Evolutionary conservation across 257 asterid genomes (phyloP).

Genomic region (Schizonepeta tenuifolia): DNA sequence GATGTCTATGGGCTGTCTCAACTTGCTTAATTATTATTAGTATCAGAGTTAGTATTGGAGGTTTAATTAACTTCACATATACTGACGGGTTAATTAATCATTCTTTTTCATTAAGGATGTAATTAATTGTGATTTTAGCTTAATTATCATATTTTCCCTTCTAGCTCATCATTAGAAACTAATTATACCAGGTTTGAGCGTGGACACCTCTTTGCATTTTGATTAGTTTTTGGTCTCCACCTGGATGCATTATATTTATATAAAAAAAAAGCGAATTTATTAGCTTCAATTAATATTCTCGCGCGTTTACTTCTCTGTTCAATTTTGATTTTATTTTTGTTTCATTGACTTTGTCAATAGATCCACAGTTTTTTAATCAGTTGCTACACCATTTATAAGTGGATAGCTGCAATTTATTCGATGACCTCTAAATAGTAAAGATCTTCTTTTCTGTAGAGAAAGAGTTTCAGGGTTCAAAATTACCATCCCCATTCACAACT

Average conservation of each 20-base stretch:
- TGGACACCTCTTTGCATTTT: background rate
- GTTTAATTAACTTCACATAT: background rate
- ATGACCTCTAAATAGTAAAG: no score
- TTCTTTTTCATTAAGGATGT: conserved; percentile 25
- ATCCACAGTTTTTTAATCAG: no score
- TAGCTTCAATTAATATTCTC: no score
- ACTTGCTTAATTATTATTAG: conserved; percentile 37
- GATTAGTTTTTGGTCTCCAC: background rate
- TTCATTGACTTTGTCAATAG: no score
- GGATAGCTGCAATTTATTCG: no score
- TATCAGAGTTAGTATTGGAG: background rate
- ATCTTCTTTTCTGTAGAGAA: no score
- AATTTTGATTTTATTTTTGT: no score
- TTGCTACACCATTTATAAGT: no score
- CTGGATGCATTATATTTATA: background rate
- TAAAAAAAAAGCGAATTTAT: background rate
- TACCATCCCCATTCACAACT: no score
- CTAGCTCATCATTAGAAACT: background rate
- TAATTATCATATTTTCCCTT: background rate
- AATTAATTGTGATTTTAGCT: background rate
- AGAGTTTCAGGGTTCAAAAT: no score
- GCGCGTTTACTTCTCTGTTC: background rate
- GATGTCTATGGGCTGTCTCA: conserved; percentile 45
- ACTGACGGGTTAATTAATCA: background rate
- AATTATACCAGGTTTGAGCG: background rate